phyloP scores from a whole-genome alignment of 106 monocot genomes.

The Agapanthus africanus region DNA sequence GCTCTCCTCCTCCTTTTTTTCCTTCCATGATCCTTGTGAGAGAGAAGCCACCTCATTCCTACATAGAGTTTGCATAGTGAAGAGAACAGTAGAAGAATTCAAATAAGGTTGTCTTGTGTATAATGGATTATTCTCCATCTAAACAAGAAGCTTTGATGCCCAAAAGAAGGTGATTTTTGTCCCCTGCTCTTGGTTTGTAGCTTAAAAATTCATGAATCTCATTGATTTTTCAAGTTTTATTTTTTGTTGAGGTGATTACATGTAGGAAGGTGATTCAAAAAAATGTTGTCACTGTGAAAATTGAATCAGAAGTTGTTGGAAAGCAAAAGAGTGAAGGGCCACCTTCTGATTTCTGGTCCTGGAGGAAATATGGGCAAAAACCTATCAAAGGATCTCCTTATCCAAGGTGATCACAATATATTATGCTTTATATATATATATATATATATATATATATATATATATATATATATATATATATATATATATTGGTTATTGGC shows the following conservation, averaged over 20 bases:
- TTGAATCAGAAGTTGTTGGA: constrained; percentile 23
- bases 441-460: no score
- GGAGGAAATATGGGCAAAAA: constrained; percentile 64
- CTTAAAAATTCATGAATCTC: background rate
- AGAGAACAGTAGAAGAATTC: background rate
- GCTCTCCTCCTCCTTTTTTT: background rate
- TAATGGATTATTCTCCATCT: constrained; percentile 11
- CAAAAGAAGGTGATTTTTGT: constrained; percentile 12
- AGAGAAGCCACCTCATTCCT: background rate
- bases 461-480: no score
- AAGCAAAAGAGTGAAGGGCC: constrained; percentile 25
- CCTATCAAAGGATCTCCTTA: constrained; percentile 27
- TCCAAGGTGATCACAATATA: constrained; percentile 29
- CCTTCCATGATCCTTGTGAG: constrained; percentile 10
- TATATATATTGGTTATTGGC: no score
- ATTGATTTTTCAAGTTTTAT: background rate
- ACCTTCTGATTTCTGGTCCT: constrained; percentile 50
- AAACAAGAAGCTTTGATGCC: constrained; percentile 1
- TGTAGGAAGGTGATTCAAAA: constrained; percentile 34
- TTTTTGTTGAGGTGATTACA: background rate
- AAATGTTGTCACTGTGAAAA: constrained; percentile 27
- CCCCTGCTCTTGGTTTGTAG: background rate
- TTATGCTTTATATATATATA: no score
- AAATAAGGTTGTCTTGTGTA: background rate
- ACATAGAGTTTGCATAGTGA: background rate